Conservation (phyloP, 148 eudicot genomes). For the Camellia granthamiana region DNA sequence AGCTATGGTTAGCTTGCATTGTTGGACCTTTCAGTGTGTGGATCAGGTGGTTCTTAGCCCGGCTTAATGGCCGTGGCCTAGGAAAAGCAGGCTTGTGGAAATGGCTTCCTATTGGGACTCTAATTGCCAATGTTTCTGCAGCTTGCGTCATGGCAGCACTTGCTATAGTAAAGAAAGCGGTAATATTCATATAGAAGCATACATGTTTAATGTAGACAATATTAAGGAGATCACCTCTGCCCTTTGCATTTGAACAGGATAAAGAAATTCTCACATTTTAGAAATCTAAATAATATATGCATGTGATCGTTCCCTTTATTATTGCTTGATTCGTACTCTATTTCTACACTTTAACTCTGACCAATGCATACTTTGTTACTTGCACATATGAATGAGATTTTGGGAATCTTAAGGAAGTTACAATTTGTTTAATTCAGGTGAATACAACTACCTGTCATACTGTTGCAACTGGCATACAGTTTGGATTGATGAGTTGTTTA, state of each 20-base stretch:
- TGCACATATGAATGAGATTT: too few species aligned
- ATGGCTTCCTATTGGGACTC: slow-evolving; percentile 92
- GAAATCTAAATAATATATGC: background rate
- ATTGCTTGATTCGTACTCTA: background rate
- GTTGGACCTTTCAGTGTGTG: slow-evolving; percentile 88
- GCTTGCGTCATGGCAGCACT: slow-evolving; percentile 89
- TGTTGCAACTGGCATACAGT: slow-evolving; percentile 60
- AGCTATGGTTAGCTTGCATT: slow-evolving; percentile 77
- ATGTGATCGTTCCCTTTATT: background rate
- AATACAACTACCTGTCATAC: slow-evolving; percentile 44
- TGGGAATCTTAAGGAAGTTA: background rate
- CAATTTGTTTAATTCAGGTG: slow-evolving; percentile 34
- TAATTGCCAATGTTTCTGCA: slow-evolving; percentile 77
- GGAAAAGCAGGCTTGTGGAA: slow-evolving; percentile 48
- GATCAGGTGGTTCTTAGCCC: slow-evolving; percentile 86
- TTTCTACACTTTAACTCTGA: background rate
- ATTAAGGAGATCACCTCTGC: background rate
- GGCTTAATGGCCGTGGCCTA: slow-evolving; percentile 74
- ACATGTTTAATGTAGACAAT: too few species aligned
- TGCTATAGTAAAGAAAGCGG: slow-evolving; percentile 66
- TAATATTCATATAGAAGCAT: slow-evolving; percentile 15
- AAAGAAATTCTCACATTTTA: background rate
- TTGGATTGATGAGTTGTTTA: slow-evolving; percentile 76
- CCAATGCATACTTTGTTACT: background rate
- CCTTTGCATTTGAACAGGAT: background rate